Conservation (phyloP, 352 stramenopile species). For the Pythium phragmiticola region DNA sequence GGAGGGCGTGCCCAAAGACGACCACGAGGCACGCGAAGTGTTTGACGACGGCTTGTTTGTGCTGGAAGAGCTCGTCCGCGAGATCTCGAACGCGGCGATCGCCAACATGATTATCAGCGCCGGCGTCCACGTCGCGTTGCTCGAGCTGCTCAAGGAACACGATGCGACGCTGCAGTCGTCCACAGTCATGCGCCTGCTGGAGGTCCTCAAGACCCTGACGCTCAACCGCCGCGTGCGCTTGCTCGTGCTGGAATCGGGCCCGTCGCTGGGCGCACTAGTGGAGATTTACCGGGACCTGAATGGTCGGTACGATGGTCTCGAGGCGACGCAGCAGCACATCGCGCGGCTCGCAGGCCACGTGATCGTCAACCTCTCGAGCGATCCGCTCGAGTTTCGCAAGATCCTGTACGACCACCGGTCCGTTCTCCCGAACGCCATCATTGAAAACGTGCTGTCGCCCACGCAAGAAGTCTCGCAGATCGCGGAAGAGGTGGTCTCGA, state of each 20-base stretch:
- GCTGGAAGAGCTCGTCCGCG: conserved; percentile 57
- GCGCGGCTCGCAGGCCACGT: conserved; percentile 50
- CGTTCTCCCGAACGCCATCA: conserved; percentile 51
- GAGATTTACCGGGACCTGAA: conserved; percentile 50
- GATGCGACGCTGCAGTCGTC: not conserved
- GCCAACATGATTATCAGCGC: conserved; percentile 70
- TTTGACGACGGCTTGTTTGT: conserved; percentile 69
- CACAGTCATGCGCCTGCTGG: conserved; percentile 30
- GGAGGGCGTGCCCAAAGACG: conserved; percentile 16
- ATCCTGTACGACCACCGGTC: conserved; percentile 69
- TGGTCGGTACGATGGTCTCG: conserved; percentile 35
- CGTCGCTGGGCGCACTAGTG: conserved; percentile 53
- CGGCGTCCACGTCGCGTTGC: conserved; percentile 61
- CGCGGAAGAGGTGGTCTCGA: conserved; percentile 71
- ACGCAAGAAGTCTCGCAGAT: conserved; percentile 48
- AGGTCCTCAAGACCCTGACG: conserved; percentile 53
- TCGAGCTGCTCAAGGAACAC: conserved; percentile 46
- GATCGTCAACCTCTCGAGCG: conserved; percentile 65
- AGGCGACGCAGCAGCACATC: conserved; percentile 38
- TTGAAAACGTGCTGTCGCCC: conserved; percentile 64
- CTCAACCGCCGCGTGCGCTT: conserved; percentile 64
- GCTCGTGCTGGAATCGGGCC: conserved; percentile 64
- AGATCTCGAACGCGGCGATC: conserved; percentile 58
- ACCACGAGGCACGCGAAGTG: conserved; percentile 29
- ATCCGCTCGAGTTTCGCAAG: conserved; percentile 79